Base-by-base conservation (phyloP, 768 basidiomycete species). In the Kwoniella sp. region DNA sequence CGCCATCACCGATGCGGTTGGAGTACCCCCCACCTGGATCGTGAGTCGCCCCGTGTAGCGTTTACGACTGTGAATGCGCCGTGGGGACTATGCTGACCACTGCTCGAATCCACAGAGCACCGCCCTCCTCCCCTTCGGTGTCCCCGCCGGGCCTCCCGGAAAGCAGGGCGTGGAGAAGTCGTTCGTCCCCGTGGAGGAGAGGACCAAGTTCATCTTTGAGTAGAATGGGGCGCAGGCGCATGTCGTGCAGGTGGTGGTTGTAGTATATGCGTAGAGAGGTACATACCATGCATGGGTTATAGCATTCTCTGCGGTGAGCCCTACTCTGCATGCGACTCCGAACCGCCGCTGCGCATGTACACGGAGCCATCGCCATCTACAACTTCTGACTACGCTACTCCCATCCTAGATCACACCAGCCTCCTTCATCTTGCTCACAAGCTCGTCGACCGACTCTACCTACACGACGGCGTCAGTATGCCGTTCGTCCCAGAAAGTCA, bases 401-500 rank as follows among this genome's bases (percentile, higher is more conserved):
- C n/a, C n/a, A n/a, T n/a, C n/a, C 56, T 65, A 77, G 9, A 76
- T 59, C 11, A 78, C 66, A 22, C 93, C 93, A 22, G 85, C 89
- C 60, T 88, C 88, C 75, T 88, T 91, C 50, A 99, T 80, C 78
- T 87, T 93, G 20, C 79, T 82, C 3, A 96, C 80, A 6, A 98
- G 79, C 74, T 93, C 88, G 59, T 93, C 93, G 0, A 98, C 92
- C 41, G 77, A 85, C 48, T 80, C 83, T 34, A 96, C 84, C 83
- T 84, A 59, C 14, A 19, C 25, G 23, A 20, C 23, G 10, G 28
- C 44, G 2, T 41, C 20, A 45, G 11, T 23, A 3, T 19, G n/a
- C 34, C 19, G 15, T 25, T 6, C 29, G 5, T 28, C 8, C 31
- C 6, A 31, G 31, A 46, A 32, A 40, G 19, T 11, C 6, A 11